A percentile compares a stretch with the other conserved stretches of the same genome.
Conservation (phyloP, 2,329 filamentous ascomycete species). For the Apiospora hydei region DNA sequence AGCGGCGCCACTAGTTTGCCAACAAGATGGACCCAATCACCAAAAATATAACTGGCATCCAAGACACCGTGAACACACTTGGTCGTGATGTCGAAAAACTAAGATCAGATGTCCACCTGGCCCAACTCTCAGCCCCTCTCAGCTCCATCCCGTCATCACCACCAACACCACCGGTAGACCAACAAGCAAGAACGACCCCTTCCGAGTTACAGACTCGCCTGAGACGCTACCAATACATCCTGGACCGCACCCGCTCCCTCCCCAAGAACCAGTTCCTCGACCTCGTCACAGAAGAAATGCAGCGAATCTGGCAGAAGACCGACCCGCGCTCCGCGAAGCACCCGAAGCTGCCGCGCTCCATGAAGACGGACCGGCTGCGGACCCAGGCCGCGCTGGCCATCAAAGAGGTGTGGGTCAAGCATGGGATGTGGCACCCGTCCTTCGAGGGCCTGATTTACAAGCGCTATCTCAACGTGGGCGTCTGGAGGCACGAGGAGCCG, state of each 20-base stretch:
- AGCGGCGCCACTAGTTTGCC: neutral
- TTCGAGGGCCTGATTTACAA: neutral
- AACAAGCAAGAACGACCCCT: neutral
- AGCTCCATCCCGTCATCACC: neutral
- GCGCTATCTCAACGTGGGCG: neutral
- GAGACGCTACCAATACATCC: neutral
- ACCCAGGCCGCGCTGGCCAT: neutral
- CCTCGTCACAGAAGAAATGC: neutral
- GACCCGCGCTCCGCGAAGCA: neutral
- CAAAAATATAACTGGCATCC: neutral
- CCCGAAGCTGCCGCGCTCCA: neutral
- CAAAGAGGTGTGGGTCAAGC: neutral
- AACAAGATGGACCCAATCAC: neutral
- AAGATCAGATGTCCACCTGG: neutral
- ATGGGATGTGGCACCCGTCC: neutral
- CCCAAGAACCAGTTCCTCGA: conserved; percentile 12
- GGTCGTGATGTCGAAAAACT: neutral
- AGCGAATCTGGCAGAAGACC: neutral
- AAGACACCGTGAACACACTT: neutral
- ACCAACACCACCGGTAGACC: neutral
- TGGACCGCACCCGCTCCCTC: neutral
- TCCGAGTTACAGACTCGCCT: neutral
- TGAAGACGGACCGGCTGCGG: neutral
- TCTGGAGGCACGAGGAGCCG: neutral
- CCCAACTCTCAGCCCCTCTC: neutral